These are phyloP conservation scores for Tricholoma matsutake DNA, from an alignment of 768 basidiomycete genomes.

Conservation along the genomic window DNA sequence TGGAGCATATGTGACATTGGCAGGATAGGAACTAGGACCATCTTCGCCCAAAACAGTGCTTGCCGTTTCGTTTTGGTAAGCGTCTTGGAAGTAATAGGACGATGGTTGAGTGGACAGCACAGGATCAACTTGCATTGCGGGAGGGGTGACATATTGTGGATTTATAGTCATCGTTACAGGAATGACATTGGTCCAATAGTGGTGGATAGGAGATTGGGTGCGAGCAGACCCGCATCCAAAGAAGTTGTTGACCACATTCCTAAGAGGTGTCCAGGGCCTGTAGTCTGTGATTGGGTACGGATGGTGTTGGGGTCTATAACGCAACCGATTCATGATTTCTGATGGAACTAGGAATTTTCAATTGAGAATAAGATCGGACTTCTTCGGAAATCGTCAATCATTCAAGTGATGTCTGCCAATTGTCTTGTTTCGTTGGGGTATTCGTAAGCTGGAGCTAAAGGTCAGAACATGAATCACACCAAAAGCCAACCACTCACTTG, in stretches of 20 bases:
- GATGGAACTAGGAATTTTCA: too few species aligned
- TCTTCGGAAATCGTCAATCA: too few species aligned
- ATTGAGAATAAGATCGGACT: too few species aligned
- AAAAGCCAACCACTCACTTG: background rate
- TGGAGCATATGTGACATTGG: background rate
- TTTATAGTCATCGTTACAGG: background rate
- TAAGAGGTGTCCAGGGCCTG: background rate
- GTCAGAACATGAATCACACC: background rate
- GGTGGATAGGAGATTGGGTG: background rate
- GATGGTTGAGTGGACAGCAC: background rate
- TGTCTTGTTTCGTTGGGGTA: too few species aligned
- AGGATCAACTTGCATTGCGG: background rate
- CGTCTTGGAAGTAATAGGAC: background rate
- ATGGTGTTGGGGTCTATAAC: background rate
- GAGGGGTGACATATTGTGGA: background rate
- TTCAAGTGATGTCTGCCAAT: too few species aligned
- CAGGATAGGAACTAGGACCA: background rate
- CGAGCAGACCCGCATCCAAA: background rate
- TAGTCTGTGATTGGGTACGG: background rate
- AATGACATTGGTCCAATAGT: background rate
- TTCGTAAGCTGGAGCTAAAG: background rate
- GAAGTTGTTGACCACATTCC: background rate
- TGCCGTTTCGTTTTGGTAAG: background rate
- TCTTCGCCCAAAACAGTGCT: background rate
- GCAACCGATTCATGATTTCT: background rate